Conservation (phyloP, 345 rosid species). For the Gossypium australe region DNA sequence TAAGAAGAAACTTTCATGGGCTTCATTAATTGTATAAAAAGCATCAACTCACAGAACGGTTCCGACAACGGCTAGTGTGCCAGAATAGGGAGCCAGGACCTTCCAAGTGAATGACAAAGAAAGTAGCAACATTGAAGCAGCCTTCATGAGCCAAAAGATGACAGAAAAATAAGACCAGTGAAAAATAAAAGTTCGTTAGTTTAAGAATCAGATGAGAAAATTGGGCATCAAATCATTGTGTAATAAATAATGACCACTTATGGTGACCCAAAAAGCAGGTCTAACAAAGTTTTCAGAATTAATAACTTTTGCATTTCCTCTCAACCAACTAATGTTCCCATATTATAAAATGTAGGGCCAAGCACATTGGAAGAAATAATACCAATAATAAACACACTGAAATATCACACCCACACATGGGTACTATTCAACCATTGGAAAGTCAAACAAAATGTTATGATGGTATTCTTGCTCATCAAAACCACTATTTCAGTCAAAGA, state of each 20-base stretch:
- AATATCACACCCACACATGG: not conserved
- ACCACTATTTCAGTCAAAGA: not conserved
- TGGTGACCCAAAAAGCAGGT: not conserved
- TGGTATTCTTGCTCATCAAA: not conserved
- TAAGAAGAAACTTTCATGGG: not conserved
- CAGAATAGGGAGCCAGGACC: constrained; percentile 89
- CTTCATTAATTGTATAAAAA: not conserved
- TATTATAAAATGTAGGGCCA: not conserved
- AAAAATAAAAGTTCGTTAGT: not conserved
- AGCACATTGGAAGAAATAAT: not conserved
- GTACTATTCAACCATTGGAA: not conserved
- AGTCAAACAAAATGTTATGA: not conserved
- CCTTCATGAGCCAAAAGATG: constrained; percentile 37
- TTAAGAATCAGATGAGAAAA: not conserved
- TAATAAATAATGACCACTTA: not conserved
- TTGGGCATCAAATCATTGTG: not conserved
- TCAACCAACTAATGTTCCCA: not conserved
- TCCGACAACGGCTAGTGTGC: constrained; percentile 85
- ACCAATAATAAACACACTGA: constrained; percentile 1
- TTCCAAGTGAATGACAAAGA: constrained; percentile 94
- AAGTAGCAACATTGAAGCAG: constrained; percentile 86
- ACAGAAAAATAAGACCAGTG: constrained; percentile 3
- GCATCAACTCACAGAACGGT: constrained; percentile 76
- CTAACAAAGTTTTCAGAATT: not conserved
- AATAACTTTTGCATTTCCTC: not conserved